Conservation (phyloP, 129 eudicot species). For the Smallanthus sonchifolius region DNA sequence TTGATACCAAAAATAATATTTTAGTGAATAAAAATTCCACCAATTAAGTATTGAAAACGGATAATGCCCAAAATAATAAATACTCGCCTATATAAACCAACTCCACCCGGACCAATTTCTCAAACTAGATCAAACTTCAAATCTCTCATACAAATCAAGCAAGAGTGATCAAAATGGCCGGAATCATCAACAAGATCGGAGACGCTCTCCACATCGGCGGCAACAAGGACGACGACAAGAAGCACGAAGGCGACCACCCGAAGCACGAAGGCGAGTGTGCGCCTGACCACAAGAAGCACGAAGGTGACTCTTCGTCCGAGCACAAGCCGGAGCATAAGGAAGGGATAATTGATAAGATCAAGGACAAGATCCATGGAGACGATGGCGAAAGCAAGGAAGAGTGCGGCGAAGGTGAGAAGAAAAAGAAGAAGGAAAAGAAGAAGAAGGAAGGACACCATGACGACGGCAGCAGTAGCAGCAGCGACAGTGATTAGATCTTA, state of each 20-base stretch:
- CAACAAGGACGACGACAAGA: conserved; percentile 27
- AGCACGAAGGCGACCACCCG: conserved; percentile 26
- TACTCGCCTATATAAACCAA: conserved; percentile 15
- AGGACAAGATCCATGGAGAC: conserved; percentile 52
- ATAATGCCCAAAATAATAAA: background rate
- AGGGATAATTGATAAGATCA: conserved; percentile 46
- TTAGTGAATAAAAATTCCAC: background rate
- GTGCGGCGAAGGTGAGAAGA: conserved; percentile 36
- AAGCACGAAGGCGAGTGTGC: conserved; percentile 16
- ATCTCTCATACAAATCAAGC: background rate
- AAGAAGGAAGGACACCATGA: conserved; percentile 25
- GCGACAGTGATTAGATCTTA: conserved; percentile 49
- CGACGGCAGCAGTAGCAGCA: conserved; percentile 56
- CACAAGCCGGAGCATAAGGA: conserved; percentile 50
- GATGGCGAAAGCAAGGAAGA: conserved; percentile 25
- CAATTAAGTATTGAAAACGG: conserved; percentile 2
- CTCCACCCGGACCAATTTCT: background rate
- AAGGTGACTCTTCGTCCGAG: background rate
- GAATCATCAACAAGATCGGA: conserved; percentile 39
- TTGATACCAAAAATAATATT: background rate
- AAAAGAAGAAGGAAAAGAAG: conserved; percentile 45
- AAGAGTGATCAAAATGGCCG: conserved; percentile 20
- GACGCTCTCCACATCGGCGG: conserved; percentile 44
- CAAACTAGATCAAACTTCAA: background rate
- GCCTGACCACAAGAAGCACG: background rate